Evolutionary conservation across 768 basidiomycete species (phyloP).

Genomic region (Coprinellus micaceus): DNA sequence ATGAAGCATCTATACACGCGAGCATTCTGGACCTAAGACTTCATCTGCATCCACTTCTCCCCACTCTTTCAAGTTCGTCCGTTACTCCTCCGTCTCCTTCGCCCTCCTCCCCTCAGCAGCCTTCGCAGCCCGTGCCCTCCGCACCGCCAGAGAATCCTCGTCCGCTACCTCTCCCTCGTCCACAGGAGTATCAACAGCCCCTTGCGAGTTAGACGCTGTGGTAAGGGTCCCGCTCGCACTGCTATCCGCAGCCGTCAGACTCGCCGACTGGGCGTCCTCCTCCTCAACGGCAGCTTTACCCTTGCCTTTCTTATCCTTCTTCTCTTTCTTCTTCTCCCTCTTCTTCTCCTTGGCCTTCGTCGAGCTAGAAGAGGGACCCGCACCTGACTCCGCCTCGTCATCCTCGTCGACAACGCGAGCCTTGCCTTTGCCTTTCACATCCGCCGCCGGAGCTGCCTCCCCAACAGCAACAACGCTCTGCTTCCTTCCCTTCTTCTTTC

Average conservation of each 20-base stretch:
- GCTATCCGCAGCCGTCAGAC: neutral
- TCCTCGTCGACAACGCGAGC: neutral
- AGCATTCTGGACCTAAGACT: too few species aligned
- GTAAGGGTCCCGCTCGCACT: too few species aligned
- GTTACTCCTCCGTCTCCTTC: neutral
- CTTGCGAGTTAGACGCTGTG: too few species aligned
- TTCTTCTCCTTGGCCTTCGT: neutral
- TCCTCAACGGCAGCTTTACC: too few species aligned
- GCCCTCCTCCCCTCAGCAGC: neutral
- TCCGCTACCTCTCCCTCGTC: too few species aligned
- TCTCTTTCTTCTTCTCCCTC: neutral
- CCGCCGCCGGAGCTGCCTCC: neutral
- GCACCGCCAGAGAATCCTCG: neutral
- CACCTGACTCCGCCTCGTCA: neutral
- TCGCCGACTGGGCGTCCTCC: too few species aligned
- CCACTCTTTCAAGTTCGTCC: neutral
- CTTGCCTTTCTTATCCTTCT: too few species aligned
- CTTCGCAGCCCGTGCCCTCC: neutral
- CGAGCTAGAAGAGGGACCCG: neutral
- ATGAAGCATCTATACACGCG: too few species aligned
- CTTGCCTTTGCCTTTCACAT: neutral
- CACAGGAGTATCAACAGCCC: too few species aligned
- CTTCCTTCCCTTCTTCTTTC: slow-evolving; percentile 34
- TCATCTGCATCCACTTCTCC: too few species aligned
- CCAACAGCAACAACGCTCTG: neutral